Evolutionary conservation across 345 rosid species (phyloP).

Genomic region (Conringia planisiliqua): DNA sequence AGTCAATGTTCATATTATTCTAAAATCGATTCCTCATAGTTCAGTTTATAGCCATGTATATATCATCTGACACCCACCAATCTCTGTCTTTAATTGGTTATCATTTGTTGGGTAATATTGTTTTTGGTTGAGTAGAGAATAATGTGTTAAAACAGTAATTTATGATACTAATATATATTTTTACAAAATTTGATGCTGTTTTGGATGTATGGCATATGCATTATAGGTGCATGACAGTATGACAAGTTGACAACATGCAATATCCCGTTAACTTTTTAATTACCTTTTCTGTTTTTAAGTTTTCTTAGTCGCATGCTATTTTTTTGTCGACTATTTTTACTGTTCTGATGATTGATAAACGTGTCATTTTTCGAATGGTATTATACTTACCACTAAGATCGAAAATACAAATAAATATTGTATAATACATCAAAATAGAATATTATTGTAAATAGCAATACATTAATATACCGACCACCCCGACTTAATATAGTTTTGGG

Average conservation of each 20-base stretch:
- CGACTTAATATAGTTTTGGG: constrained; percentile 19
- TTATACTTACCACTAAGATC: not conserved
- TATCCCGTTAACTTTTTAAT: not conserved
- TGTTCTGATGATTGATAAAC: not conserved
- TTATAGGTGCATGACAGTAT: not conserved
- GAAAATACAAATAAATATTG: not conserved
- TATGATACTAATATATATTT: not conserved
- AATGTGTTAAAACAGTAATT: not conserved
- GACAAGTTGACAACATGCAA: not conserved
- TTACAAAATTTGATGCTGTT: not conserved
- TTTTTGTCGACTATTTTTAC: not conserved
- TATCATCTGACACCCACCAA: not conserved
- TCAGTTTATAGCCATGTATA: constrained; percentile 18
- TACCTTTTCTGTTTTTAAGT: not conserved
- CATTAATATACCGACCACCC: constrained; percentile 25
- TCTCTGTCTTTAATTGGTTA: not conserved
- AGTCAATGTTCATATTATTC: constrained; percentile 9
- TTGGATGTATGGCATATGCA: not conserved
- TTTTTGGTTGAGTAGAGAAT: not conserved
- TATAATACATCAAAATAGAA: not conserved
- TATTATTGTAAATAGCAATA: not conserved
- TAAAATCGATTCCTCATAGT: constrained; percentile 10
- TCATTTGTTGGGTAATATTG: not conserved
- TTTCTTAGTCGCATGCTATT: not conserved
- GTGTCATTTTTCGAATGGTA: not conserved